Base-by-base conservation (phyloP, 805 yeast genomes). In the Starmerella geochares region DNA sequence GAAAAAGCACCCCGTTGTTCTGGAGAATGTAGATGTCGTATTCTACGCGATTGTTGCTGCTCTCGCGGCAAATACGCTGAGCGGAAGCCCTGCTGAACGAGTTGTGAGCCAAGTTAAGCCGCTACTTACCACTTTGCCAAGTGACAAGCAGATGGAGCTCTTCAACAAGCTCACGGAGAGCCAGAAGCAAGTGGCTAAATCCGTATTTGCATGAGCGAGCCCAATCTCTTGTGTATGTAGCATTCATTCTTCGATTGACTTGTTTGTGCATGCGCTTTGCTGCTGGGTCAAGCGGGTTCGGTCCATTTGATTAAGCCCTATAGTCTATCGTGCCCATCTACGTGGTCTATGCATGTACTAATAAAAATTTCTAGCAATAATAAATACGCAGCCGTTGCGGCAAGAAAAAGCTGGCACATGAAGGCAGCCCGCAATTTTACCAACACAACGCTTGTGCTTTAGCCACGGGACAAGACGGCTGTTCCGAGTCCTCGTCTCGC, bases 11-110 rank as follows among this genome's bases (percentile, higher is more conserved):
- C 75, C 81, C 8, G 69, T 75, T 3, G 76, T 85, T 31, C 62
- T 67, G 17, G 63, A 63, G 1, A 79, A 80, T 53, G 65, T 78
- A 6, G 80, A 82, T 14, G 72, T 75, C 54, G 77, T 81, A 10
- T 76, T 86, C 36, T 85, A 81, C 48, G 69, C 76, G 39, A 81
- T 87, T 8, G 71, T 86, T 25, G 84, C 81, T 65, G 94, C 95
- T 1, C 67, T 88, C 47, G 69, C 75, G n/a, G 78, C 78, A 60
- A 77, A 75, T 23, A 70, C 88, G 1, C 71, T 88, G 41, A 67
- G 70, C 17, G 95, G 94, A 7, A 75, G 77, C 54, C 75, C 80
- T n/a, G 90, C 88, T 0, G 79, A 78, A 50, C 73, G 73, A 27
- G 77, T 78, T 7, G 83, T 81, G 4, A 67, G 65, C 3, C 73